These are phyloP conservation scores for Tulasnella sp. DNA, from an alignment of 768 basidiomycete genomes.

Conservation along the genomic window DNA sequence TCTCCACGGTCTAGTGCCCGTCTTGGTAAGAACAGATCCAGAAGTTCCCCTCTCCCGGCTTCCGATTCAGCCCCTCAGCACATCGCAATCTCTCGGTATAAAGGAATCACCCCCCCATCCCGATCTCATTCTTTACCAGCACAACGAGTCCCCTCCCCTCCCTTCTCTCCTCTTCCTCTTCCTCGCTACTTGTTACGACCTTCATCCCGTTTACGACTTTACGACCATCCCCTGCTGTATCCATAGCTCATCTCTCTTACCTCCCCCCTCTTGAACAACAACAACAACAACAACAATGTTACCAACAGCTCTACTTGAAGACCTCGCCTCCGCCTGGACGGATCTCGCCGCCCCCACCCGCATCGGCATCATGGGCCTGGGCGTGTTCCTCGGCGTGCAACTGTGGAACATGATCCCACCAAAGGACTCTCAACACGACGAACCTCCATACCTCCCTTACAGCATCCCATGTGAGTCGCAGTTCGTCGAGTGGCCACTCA, in stretches of 20 bases:
- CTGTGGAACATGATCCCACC: slow-evolving; percentile 11
- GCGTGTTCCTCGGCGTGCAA: neutral
- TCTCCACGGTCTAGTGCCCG: neutral
- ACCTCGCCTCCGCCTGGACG: neutral
- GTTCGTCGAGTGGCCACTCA: too few species aligned
- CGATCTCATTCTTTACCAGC: neutral
- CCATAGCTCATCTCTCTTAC: neutral
- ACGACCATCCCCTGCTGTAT: neutral
- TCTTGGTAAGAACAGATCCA: neutral
- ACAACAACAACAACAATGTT: neutral
- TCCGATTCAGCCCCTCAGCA: neutral
- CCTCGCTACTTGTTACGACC: neutral
- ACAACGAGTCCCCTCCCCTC: neutral
- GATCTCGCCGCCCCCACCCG: slow-evolving; percentile 6
- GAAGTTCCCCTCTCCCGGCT: neutral
- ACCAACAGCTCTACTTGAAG: neutral
- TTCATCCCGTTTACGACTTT: neutral
- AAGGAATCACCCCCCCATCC: neutral
- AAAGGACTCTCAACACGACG: slow-evolving; percentile 13
- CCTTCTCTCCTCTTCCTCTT: neutral
- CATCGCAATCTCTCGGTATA: slow-evolving; percentile 7
- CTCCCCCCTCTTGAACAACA: neutral
- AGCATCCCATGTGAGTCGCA: slow-evolving; percentile 16
- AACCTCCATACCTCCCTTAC: slow-evolving; percentile 26
- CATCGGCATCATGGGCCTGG: slow-evolving; percentile 1